Evolutionary conservation across 2,329 filamentous ascomycete genomes (phyloP), one percentile per base, ranked within the genome.

Genomic region (Colletotrichum sp.): DNA sequence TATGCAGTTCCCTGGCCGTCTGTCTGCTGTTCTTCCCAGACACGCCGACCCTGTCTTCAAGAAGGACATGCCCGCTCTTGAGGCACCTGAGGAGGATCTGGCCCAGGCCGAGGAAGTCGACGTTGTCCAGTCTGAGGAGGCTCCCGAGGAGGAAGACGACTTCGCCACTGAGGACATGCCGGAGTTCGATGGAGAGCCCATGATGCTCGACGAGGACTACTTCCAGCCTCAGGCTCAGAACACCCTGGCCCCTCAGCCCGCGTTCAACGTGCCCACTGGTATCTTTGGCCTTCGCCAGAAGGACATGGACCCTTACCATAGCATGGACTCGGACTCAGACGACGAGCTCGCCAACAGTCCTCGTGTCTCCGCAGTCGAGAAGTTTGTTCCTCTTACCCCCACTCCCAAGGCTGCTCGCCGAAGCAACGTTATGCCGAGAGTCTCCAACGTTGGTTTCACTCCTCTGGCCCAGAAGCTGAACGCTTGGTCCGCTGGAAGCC

Each of bases 401-500:
- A 86, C 84, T 12, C 84, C 83, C 4, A 79, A 75, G 21, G 73
- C 75, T 28, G 80, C 82, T 28, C 80, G 83, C 24, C 83, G 81
- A 5, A 83, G 38, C 66, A 36, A 72, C 2, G 60, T 81, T 4
- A 79, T 84, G 77, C 63, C 80, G 76, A 28, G 79, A 48, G 77
- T 78, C 16, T 76, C 81, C 34, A 84, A 85, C 21, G 81, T 91
- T 67, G 92, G 92, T 3, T 93, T 94, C 77, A 94, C 92, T 2
- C 91, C 92, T 28, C 85, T 95, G 48, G 91, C 91, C 6, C 86
- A 89, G 48, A 90, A 93, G 79, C 84, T 95, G 6, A 89, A 86
- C 74, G 87, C 88, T 28, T 95, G 94, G 93, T 88, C 89, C 77
- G 87, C 93, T 2, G 87, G 87, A 28, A 94, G 91, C 77, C 91